Evolutionary conservation across 176 grass and related monocot species (phyloP).

Genomic region (Carex scoparia): DNA sequence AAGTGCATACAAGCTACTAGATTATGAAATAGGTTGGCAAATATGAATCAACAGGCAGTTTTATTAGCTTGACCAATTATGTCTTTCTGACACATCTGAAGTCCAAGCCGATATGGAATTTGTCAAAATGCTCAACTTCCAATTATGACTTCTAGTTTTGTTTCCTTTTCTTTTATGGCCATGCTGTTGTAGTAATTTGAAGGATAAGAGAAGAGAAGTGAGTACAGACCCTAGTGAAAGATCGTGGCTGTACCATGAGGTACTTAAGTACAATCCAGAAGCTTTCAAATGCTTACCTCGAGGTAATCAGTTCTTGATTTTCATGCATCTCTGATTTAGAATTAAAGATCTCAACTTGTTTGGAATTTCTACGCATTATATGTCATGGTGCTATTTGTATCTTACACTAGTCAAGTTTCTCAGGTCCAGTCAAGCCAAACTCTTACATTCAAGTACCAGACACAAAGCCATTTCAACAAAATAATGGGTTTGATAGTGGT

Average conservation of each 20-base stretch:
- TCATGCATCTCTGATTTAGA: not conserved
- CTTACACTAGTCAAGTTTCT: slow-evolving; percentile 73
- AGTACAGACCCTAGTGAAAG: slow-evolving; percentile 35
- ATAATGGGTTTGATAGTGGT: slow-evolving; percentile 15
- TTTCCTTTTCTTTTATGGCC: not conserved
- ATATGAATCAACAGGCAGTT: not conserved
- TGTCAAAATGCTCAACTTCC: not conserved
- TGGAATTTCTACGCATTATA: slow-evolving; percentile 1
- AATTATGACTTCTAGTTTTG: not conserved
- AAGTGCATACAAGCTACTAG: not conserved
- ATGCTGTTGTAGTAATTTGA: slow-evolving; percentile 51
- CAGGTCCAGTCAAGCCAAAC: slow-evolving; percentile 58
- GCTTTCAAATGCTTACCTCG: slow-evolving; percentile 49
- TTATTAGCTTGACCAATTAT: not conserved
- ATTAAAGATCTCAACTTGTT: slow-evolving; percentile 1
- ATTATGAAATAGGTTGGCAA: not conserved
- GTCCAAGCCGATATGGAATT: not conserved
- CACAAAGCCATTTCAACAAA: slow-evolving; percentile 51
- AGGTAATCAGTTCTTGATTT: slow-evolving; percentile 82
- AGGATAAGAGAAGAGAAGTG: slow-evolving; percentile 37
- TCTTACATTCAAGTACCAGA: slow-evolving; percentile 44
- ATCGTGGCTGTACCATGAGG: slow-evolving; percentile 85
- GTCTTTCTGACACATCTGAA: not conserved
- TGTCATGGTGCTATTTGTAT: slow-evolving; percentile 34
- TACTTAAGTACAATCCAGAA: slow-evolving; percentile 71